A percentile compares a stretch with the other conserved stretches of the same genome.
Evolutionary conservation across 805 yeast genomes (phyloP).

Genomic region (Saturnispora silvae): DNA sequence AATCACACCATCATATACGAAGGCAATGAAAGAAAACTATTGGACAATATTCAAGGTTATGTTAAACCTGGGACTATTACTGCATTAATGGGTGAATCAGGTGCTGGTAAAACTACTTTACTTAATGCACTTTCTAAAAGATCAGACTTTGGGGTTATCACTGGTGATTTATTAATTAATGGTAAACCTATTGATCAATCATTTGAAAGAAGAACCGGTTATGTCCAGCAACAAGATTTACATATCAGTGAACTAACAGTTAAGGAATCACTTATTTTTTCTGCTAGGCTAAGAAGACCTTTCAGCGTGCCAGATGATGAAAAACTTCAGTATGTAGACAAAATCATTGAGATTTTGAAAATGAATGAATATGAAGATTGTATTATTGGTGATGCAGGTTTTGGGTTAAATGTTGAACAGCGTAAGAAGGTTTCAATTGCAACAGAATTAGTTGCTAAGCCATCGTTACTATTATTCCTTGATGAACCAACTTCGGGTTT

Average conservation of each 20-base stretch:
- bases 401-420: slow-evolving; percentile 45
- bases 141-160: slow-evolving; percentile 39
- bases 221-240: slow-evolving; percentile 47
- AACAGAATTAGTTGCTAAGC: slow-evolving; percentile 45
- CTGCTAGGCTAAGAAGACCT: slow-evolving; percentile 40
- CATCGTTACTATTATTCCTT: slow-evolving; percentile 39
- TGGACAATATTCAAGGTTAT: slow-evolving; percentile 36
- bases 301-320: slow-evolving; percentile 30
- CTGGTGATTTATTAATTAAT: slow-evolving; percentile 48
- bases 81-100: slow-evolving; percentile 56
- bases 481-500: slow-evolving; percentile 56
- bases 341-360: slow-evolving; percentile 29
- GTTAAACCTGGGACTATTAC: slow-evolving; percentile 46
- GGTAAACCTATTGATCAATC: slow-evolving; percentile 38
- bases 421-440: slow-evolving; percentile 45
- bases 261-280: slow-evolving; percentile 37
- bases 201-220: slow-evolving; percentile 44
- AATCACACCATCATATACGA: slow-evolving; percentile 44
- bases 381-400: slow-evolving; percentile 35
- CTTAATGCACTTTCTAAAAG: slow-evolving; percentile 44
- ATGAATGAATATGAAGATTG: slow-evolving; percentile 43
- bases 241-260: slow-evolving; percentile 43
- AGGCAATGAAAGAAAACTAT: slow-evolving; percentile 29
- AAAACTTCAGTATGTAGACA: slow-evolving; percentile 34
- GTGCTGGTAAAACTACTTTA: slow-evolving; percentile 55